Evolutionary conservation across 768 basidiomycete species (phyloP).

Genomic region (Leccinum disarticulatum): DNA sequence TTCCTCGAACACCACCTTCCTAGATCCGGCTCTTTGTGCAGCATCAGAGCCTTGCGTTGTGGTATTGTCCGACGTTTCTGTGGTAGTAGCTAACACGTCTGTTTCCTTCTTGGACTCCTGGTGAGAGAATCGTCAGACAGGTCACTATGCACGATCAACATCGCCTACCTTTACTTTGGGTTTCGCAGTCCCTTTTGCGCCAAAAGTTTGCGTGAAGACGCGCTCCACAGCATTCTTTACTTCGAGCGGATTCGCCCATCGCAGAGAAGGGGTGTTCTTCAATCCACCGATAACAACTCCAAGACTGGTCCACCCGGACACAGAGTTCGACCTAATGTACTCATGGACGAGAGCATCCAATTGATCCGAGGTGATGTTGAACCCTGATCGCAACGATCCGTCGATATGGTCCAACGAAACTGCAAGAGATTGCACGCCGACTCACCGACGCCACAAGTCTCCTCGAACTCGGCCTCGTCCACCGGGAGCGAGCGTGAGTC

Average conservation of each 20-base stretch:
- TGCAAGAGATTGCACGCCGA: slow-evolving; percentile 1
- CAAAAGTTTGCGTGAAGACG: slow-evolving; percentile 66
- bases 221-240: slow-evolving; percentile 80
- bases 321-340: slow-evolving; percentile 54
- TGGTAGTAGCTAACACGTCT: slow-evolving; percentile 13
- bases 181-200: slow-evolving; percentile 65
- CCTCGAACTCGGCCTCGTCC: slow-evolving; percentile 69
- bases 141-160: not conserved
- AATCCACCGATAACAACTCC: slow-evolving; percentile 64
- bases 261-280: slow-evolving; percentile 59
- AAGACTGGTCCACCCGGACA: slow-evolving; percentile 74
- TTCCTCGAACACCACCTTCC: slow-evolving; percentile 81
- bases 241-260: slow-evolving; percentile 84
- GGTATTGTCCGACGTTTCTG: slow-evolving; percentile 16
- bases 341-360: slow-evolving; percentile 54
- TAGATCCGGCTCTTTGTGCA: slow-evolving; percentile 36
- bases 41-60: slow-evolving; percentile 35
- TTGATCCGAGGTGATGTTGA: slow-evolving; percentile 69
- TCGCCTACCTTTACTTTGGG: slow-evolving; percentile 61
- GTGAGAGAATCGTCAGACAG: not conserved
- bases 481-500: slow-evolving; percentile 61
- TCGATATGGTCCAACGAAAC: not conserved
- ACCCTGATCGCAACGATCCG: slow-evolving; percentile 51
- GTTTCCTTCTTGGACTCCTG: slow-evolving; percentile 53
- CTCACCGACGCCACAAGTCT: slow-evolving; percentile 86